Conservation (phyloP, 805 yeast genomes). For the Monosporozyma siamensis region DNA sequence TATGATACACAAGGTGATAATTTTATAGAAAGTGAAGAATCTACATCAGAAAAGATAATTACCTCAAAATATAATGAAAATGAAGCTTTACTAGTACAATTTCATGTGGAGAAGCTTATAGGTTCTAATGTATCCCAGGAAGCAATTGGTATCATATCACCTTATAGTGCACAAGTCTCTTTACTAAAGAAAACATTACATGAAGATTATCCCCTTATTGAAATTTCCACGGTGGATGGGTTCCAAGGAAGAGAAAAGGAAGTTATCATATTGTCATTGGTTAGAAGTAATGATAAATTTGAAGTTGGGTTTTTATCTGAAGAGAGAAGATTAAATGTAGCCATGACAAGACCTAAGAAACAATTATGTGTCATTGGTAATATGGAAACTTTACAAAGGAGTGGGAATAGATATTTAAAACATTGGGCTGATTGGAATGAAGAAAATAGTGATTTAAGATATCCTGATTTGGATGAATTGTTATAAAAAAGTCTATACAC, state of each 20-base stretch:
- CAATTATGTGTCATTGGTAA: slow-evolving; percentile 85
- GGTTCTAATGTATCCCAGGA: slow-evolving; percentile 42
- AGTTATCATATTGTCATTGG: slow-evolving; percentile 68
- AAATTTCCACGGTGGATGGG: slow-evolving; percentile 87
- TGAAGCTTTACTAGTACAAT: slow-evolving; percentile 54
- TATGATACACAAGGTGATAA: slow-evolving; percentile 90
- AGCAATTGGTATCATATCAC: slow-evolving; percentile 79
- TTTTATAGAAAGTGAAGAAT: slow-evolving; percentile 50
- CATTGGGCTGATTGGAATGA: slow-evolving; percentile 68
- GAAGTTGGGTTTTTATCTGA: slow-evolving; percentile 82
- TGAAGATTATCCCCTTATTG: slow-evolving; percentile 39
- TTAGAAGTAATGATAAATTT: slow-evolving; percentile 61
- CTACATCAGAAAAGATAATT: slow-evolving; percentile 8
- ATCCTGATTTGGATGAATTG: slow-evolving; percentile 45
- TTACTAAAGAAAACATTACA: slow-evolving; percentile 41
- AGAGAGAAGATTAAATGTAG: slow-evolving; percentile 76
- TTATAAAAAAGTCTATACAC: slow-evolving; percentile 8
- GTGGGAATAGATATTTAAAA: slow-evolving; percentile 39
- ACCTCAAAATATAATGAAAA: slow-evolving; percentile 69
- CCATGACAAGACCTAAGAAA: slow-evolving; percentile 81
- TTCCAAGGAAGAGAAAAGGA: slow-evolving; percentile 96
- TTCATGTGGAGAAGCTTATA: slow-evolving; percentile 47
- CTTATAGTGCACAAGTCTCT: slow-evolving; percentile 82
- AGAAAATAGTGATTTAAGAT: slow-evolving; percentile 53
- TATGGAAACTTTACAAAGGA: slow-evolving; percentile 51